Evolutionary conservation across 2,329 filamentous ascomycete species (phyloP).

Genomic region (Aspergillus bombycis): DNA sequence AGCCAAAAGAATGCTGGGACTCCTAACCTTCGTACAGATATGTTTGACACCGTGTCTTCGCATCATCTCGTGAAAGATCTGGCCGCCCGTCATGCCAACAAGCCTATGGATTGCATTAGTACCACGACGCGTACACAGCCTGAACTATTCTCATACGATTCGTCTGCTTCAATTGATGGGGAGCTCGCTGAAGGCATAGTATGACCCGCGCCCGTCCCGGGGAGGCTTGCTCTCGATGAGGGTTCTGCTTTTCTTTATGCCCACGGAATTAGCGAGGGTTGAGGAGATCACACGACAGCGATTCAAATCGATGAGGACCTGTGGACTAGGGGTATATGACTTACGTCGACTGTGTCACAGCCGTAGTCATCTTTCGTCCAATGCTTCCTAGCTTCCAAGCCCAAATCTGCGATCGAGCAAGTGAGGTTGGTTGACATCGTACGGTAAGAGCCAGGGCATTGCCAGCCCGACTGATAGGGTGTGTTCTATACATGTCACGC

Average conservation of each 20-base stretch:
- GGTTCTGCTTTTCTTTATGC: background rate
- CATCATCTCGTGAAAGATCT: conserved; percentile 98
- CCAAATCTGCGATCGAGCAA: background rate
- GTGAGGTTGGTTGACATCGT: background rate
- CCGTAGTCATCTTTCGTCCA: background rate
- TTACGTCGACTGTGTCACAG: background rate
- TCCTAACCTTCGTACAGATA: conserved; percentile 64
- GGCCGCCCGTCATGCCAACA: conserved; percentile 83
- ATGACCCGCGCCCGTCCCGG: rapidly evolving
- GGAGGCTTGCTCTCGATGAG: rapidly evolving
- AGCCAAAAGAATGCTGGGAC: conserved; percentile 92
- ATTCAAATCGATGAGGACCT: background rate
- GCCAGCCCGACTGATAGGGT: background rate
- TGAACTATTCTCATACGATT: background rate
- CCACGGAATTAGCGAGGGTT: background rate
- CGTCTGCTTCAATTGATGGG: background rate
- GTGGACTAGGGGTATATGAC: background rate
- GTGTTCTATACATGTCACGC: background rate
- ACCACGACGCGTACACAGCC: rapidly evolving
- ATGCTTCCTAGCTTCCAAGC: background rate
- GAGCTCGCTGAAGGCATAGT: background rate
- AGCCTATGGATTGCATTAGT: conserved; percentile 55
- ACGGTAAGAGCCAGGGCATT: background rate
- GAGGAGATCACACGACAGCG: background rate
- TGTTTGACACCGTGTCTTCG: conserved; percentile 81